Percentiles rank a stretch among this genome's conserved stretches.
These are phyloP conservation scores for Cunninghamia lanceolata DNA, from an alignment of 75 land plant species.

Conservation along the genomic window DNA sequence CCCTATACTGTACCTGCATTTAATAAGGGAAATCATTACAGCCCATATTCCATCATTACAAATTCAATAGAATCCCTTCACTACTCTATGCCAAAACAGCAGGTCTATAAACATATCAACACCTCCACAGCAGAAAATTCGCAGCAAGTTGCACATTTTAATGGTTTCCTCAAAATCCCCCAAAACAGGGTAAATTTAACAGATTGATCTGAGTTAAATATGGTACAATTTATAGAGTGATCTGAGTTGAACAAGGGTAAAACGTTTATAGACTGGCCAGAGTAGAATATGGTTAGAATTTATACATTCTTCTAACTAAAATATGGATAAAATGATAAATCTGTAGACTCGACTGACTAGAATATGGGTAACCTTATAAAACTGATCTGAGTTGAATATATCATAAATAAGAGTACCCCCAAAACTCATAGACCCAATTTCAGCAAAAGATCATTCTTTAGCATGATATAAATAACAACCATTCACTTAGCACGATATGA, in stretches of 20 bases:
- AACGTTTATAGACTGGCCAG: not conserved
- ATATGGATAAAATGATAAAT: not conserved
- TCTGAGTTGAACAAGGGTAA: not conserved
- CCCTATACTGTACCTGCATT: not conserved
- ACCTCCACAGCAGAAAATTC: not conserved
- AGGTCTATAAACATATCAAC: not conserved
- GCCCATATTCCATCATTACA: not conserved
- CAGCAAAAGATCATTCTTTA: not conserved
- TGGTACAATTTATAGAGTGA: not conserved
- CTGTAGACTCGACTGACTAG: not conserved
- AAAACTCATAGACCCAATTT: not conserved
- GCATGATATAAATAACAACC: not conserved
- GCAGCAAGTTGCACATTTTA: not conserved
- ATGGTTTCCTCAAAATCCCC: not conserved
- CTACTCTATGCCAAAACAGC: not conserved
- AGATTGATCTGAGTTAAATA: not conserved
- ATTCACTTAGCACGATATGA: not conserved
- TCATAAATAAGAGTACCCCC: not conserved
- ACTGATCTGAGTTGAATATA: not conserved
- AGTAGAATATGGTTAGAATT: not conserved
- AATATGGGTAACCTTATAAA: not conserved
- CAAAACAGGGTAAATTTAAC: not conserved
- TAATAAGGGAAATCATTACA: not conserved
- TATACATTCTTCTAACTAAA: not conserved
- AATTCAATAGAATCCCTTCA: conserved; percentile 1